Evolutionary conservation across 768 basidiomycete genomes (phyloP).

Genomic region (Termitomyces eurrhizus): DNA sequence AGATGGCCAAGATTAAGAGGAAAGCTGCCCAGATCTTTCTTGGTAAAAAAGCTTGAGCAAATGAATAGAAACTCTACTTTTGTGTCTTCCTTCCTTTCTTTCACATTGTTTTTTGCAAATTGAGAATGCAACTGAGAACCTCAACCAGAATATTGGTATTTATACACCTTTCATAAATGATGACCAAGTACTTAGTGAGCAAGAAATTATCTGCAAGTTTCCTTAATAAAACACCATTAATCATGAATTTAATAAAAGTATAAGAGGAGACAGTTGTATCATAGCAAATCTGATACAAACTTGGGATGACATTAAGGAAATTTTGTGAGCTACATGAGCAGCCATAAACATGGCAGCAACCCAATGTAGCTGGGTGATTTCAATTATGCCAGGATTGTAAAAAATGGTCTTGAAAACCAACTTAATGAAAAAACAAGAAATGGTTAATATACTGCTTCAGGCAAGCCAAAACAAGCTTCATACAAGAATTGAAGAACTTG

Average conservation of each 20-base stretch:
- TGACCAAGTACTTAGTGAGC: conserved; percentile 89
- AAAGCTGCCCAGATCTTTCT: conserved; percentile 52
- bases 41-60: conserved; percentile 9
- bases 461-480: conserved; percentile 90
- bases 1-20: conserved; percentile 51
- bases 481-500: conserved; percentile 98
- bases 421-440: neutral
- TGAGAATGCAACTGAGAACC: conserved; percentile 90
- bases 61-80: conserved; percentile 46
- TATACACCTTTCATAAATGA: conserved; percentile 96
- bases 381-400: conserved; percentile 95
- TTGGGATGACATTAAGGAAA: conserved; percentile 72
- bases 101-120: conserved; percentile 86
- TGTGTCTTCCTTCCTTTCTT: conserved; percentile 60
- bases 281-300: conserved; percentile 99
- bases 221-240: conserved; percentile 92
- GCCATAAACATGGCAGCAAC: conserved; percentile 98
- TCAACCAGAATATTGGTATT: conserved; percentile 98
- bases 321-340: conserved; percentile 84
- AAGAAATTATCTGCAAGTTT: conserved; percentile 92
- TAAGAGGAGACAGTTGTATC: conserved; percentile 87
- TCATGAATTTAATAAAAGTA: conserved; percentile 99
- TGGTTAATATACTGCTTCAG: conserved; percentile 61
- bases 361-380: conserved; percentile 93
- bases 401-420: conserved; percentile 2